Base-by-base conservation (phyloP, 23 red algal genomes). In the Chondrus crispus region DNA sequence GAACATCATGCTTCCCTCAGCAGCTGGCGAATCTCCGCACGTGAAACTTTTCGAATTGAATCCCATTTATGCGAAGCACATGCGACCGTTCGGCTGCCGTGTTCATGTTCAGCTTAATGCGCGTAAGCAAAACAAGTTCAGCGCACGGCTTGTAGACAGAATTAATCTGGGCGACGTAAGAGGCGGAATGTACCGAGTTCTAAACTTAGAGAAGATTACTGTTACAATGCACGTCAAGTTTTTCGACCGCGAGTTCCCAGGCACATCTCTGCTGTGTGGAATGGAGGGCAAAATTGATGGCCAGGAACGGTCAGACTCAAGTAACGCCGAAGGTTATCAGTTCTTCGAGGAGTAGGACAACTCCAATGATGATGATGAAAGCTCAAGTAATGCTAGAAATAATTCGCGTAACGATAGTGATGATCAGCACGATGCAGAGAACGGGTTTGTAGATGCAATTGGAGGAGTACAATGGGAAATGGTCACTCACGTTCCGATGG, bases 1-100 rank as follows among this genome's bases (percentile, higher is more conserved):
- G 5, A 68, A 85, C 42, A 44, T 37, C 13, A 16, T 62, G 3
- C 38, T 5, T 4, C 57, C 42, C 42, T 12, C 22, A 22, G 58
- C 2, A 22, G 68, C 54, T 7, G 35, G 36, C 10, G 26, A 41
- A 48, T 20, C 48, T 16, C 57, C 81, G 4, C 33, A 85, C 54
- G 28, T 46, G 20, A 11, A 18, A 7, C 57, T 85, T 5, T 68
- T 85, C 2, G 29, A 49, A 5, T 11, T 46, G 24, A 38, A n/a
- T 7, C 54, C 81, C 4, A 5, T 5, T 2, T 68, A 46, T 29
- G 36, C 36, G 4, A 68, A 69, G 36, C 55, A 85, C 55, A 52
- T 85, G 9, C 51, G 36, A 44, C 12, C 57, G 4, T 68, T 85
- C 68, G 81, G 81, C 20, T 85, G 81, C 39, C 81, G 81, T 42